Conservation (phyloP, 2,329 filamentous ascomycete genomes). For the Sporothrix variecibatus region DNA sequence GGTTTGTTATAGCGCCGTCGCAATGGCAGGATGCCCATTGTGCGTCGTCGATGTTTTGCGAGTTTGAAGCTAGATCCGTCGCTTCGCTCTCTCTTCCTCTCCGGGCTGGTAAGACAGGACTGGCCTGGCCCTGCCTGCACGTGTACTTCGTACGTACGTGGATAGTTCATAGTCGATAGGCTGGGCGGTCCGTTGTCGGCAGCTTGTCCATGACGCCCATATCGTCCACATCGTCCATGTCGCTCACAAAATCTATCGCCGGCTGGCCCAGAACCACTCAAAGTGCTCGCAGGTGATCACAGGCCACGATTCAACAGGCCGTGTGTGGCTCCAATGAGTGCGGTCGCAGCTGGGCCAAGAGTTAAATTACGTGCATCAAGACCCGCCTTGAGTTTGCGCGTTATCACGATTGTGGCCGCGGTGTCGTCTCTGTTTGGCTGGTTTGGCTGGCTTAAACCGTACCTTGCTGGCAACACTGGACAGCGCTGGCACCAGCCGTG, state of each 20-base stretch:
- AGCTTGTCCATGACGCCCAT: neutral
- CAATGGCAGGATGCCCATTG: conserved; percentile 1
- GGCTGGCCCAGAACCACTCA: neutral
- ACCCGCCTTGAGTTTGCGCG: conserved; percentile 12
- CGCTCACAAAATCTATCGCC: neutral
- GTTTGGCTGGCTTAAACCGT: neutral
- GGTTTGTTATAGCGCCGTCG: conserved; percentile 3
- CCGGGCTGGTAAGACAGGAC: neutral
- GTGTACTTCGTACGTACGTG: too few species aligned
- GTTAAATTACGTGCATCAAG: conserved; percentile 25
- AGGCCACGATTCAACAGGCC: neutral
- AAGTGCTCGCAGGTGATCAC: neutral
- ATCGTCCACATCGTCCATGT: neutral
- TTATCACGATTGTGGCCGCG: conserved; percentile 13
- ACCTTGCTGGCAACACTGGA: neutral
- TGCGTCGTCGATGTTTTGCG: neutral
- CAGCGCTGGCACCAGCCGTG: neutral
- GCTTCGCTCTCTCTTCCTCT: neutral
- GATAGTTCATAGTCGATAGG: neutral
- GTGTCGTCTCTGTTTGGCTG: conserved; percentile 13
- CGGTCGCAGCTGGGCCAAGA: neutral
- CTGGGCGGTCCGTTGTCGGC: conserved; percentile 1
- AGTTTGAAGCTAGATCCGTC: conserved; percentile 9
- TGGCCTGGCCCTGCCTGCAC: too few species aligned
- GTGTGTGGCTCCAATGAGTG: conserved; percentile 8